phyloP scores from a whole-genome alignment of 2,329 filamentous ascomycete species.

The Xylariaceae sp. region DNA sequence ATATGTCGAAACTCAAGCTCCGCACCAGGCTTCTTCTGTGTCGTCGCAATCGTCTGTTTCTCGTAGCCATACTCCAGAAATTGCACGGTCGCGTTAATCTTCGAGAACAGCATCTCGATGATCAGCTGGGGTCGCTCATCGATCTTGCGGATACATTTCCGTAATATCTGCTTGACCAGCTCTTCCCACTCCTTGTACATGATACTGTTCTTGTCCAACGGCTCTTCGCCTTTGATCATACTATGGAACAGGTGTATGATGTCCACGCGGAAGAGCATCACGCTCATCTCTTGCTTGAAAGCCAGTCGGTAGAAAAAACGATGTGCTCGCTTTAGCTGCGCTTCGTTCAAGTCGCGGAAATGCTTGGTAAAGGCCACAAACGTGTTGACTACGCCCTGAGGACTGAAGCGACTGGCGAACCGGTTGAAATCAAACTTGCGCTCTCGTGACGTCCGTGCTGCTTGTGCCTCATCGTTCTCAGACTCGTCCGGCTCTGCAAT shows the following conservation, averaged over 20 bases:
- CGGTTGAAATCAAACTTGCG: slow-evolving; percentile 90
- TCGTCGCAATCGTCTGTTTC: slow-evolving; percentile 60
- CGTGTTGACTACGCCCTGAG: slow-evolving; percentile 80
- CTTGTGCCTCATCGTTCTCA: slow-evolving; percentile 64
- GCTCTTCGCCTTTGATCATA: slow-evolving; percentile 84
- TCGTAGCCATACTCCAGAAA: slow-evolving; percentile 90
- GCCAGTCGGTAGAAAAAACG: slow-evolving; percentile 90
- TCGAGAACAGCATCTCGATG: slow-evolving; percentile 92
- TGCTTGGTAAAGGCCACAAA: slow-evolving; percentile 75
- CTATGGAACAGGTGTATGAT: slow-evolving; percentile 82
- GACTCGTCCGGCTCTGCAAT: slow-evolving; percentile 62
- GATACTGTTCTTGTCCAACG: slow-evolving; percentile 60
- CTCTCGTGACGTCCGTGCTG: slow-evolving; percentile 67
- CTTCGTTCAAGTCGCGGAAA: slow-evolving; percentile 71
- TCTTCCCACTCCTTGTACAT: slow-evolving; percentile 88
- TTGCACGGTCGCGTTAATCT: slow-evolving; percentile 73
- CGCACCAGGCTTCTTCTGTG: slow-evolving; percentile 63
- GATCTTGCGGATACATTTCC: slow-evolving; percentile 76
- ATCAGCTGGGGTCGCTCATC: slow-evolving; percentile 79
- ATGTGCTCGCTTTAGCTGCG: slow-evolving; percentile 85
- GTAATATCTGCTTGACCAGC: slow-evolving; percentile 75
- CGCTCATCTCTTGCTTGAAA: slow-evolving; percentile 88
- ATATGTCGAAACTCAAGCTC: slow-evolving; percentile 77
- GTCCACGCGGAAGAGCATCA: slow-evolving; percentile 85
- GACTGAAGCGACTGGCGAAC: slow-evolving; percentile 74